Base-by-base conservation (phyloP, 2,329 filamentous ascomycete genomes). In the Didymella segeticola region DNA sequence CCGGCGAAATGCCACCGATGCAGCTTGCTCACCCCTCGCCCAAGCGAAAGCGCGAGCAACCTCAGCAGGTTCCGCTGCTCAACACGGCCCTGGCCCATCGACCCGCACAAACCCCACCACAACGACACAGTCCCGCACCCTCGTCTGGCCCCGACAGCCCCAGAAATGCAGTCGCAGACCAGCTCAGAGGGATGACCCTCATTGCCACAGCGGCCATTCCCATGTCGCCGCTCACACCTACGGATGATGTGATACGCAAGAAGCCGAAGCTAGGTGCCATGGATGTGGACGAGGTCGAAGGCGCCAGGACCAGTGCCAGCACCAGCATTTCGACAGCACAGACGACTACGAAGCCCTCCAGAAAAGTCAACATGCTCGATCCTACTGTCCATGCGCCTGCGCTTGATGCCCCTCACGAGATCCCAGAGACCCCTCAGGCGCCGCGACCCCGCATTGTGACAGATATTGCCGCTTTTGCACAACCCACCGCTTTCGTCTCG, bases 41-140 rank as follows among this genome's bases (percentile, higher is more conserved):
- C n/a, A 74, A 74, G 62, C 71, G 71, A 52, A 75, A 75, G 64
- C 71, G 72, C 56, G 69, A 73, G 39, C 67, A 68, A 27, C 58
- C 62, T 30, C 64, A 69, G 54, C 62, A 59, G 30, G 47, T 66
- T 30, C 67, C 70, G 12, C 59, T 70, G 31, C 63, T 72, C 30
- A 73, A 72, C 63, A 73, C 71, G 14, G 47, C 53, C 36, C 38
- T 56, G 34, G 62, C 71, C 10, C 61, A 70, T 22, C 68, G 67
- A 53, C 59, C 62, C 42, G 62, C 63, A 34, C 53, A 62, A 20
- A 62, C 68, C 50, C 64, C 69, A 47, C 65, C 63, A 33, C 60
- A 43, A 59, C 23, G 41, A 38, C 55, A 57, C 56, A 68, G 62
- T 50, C 63, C 63, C 29, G 56, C 59, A 45, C 64, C 64, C 33